Conservation (phyloP, 2,329 filamentous ascomycete genomes). For the Phialemoniopsis sp. region DNA sequence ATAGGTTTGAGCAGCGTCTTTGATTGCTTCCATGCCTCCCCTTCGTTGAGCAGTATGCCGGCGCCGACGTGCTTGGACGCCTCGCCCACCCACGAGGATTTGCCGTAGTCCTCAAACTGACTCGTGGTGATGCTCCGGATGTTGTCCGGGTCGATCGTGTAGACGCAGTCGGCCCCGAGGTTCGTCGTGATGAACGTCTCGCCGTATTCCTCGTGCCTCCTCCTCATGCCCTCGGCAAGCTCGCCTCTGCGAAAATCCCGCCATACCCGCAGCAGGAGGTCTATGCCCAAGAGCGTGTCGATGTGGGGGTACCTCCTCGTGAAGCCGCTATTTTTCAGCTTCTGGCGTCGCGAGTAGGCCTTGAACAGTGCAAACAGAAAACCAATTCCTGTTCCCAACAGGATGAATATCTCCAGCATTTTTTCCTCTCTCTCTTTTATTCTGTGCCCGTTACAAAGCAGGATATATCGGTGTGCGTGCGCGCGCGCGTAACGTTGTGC, state of each 20-base stretch:
- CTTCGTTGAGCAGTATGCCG: constrained; percentile 8
- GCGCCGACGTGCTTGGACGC: constrained; percentile 7
- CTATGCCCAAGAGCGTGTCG: constrained; percentile 1
- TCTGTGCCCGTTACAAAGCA: too few species aligned
- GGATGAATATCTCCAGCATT: too few species aligned
- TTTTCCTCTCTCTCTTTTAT: too few species aligned
- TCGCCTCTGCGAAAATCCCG: constrained; percentile 3
- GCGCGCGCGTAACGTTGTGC: too few species aligned
- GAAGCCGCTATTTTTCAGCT: too few species aligned
- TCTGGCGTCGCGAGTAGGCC: too few species aligned
- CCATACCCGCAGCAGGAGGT: constrained; percentile 1
- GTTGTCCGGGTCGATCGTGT: constrained; percentile 8
- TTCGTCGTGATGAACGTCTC: constrained; percentile 3
- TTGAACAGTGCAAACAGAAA: too few species aligned
- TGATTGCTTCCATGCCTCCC: constrained; percentile 6
- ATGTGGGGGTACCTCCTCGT: constrained; percentile 4
- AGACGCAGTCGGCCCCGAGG: not conserved
- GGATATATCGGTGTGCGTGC: too few species aligned
- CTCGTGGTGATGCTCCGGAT: constrained; percentile 3
- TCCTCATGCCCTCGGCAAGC: constrained; percentile 4
- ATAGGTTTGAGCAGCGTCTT: constrained; percentile 4
- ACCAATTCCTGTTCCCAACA: too few species aligned
- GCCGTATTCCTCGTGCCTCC: constrained; percentile 3
- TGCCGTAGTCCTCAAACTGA: constrained; percentile 3
- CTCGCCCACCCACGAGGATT: constrained; percentile 6